Evolutionary conservation across 2,329 filamentous ascomycete genomes (phyloP).

Genomic region (Trichophyton benhamiae): DNA sequence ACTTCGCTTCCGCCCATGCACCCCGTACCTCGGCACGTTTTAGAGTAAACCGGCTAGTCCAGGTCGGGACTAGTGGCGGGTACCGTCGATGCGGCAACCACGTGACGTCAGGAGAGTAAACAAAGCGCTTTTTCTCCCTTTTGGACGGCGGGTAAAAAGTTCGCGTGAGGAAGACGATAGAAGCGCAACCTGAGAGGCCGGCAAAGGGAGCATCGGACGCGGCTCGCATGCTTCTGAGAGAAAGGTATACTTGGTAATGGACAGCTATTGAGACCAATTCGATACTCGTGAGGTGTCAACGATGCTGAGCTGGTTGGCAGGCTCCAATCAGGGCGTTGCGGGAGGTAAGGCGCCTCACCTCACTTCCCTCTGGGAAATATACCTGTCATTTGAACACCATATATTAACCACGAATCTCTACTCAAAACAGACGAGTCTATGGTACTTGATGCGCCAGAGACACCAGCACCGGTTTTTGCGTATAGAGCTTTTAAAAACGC

Average conservation of each 20-base stretch:
- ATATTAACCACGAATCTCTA: conserved; percentile 6
- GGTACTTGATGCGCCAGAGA: conserved; percentile 46
- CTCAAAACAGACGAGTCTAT: conserved; percentile 7
- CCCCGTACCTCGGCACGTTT: neutral
- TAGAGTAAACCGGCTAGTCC: neutral
- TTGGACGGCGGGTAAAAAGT: neutral
- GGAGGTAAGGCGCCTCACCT: conserved; percentile 17
- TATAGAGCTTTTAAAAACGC: conserved; percentile 51
- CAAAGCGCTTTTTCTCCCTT: neutral
- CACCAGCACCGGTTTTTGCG: conserved; percentile 54
- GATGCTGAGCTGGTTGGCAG: conserved; percentile 27
- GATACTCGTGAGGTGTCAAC: neutral
- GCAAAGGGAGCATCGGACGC: too few relatives aligned
- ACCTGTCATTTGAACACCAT: neutral
- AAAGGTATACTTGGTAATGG: neutral
- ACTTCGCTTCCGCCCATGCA: neutral
- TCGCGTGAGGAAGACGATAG: neutral
- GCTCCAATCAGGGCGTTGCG: conserved; percentile 18
- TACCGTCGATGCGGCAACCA: neutral
- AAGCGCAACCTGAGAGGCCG: too few relatives aligned
- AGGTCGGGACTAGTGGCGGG: neutral
- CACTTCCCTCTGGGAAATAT: conserved; percentile 3
- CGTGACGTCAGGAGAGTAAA: conserved; percentile 1
- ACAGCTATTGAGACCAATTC: neutral
- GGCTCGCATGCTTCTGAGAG: neutral